Evolutionary conservation across 2,329 filamentous ascomycete genomes (phyloP).

Genomic region (Colletotrichum spaethianum): DNA sequence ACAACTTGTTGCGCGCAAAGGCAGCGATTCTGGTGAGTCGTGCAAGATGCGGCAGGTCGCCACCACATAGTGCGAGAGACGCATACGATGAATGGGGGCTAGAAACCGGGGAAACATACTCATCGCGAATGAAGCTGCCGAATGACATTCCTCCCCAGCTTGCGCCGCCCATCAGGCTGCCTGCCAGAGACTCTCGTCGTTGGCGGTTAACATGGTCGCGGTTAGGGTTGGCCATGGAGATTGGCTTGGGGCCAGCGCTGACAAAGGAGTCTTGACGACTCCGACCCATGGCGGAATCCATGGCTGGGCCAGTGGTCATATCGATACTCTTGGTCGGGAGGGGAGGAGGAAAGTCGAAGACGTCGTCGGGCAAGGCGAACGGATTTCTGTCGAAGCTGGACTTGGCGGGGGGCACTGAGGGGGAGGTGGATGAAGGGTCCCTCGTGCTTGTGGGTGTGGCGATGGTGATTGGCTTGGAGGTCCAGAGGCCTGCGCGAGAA

Average conservation of each 20-base stretch:
- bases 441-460: conserved; percentile 45
- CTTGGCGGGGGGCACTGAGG: conserved; percentile 45
- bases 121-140: conserved; percentile 96
- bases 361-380: conserved; percentile 46
- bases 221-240: conserved; percentile 76
- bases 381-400: conserved; percentile 45
- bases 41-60: conserved; percentile 14
- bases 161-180: conserved; percentile 84
- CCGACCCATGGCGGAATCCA: conserved; percentile 72
- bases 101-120: conserved; percentile 75
- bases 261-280: conserved; percentile 76
- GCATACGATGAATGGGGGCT: conserved; percentile 1
- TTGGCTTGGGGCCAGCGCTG: conserved; percentile 76
- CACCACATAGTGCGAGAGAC: conserved; percentile 6
- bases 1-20: neutral
- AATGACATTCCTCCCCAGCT: conserved; percentile 98
- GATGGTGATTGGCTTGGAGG: conserved; percentile 55
- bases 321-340: conserved; percentile 52
- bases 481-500: conserved; percentile 42
- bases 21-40: neutral
- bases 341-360: conserved; percentile 44
- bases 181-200: conserved; percentile 74
- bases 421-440: conserved; percentile 44
- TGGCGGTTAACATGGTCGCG: conserved; percentile 70
- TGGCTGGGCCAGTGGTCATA: conserved; percentile 72